A percentile compares a stretch with the other conserved stretches of the same genome.
These are phyloP conservation scores for Colletotrichum spinosum DNA, from an alignment of 2,329 filamentous ascomycete species.

Conservation along the genomic window DNA sequence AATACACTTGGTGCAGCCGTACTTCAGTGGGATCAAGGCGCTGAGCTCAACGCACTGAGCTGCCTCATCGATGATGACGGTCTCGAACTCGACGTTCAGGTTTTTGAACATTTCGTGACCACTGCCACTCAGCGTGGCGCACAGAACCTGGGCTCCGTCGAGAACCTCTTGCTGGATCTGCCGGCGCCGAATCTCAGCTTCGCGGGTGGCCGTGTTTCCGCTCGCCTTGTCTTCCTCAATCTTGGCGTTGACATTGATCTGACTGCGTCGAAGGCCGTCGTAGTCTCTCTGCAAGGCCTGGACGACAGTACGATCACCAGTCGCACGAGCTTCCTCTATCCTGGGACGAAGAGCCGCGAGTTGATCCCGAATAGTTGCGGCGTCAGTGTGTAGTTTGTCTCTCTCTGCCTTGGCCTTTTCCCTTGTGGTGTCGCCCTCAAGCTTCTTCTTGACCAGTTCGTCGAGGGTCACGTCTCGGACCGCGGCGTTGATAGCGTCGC, in stretches of 20 bases:
- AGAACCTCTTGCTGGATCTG: conserved; percentile 92
- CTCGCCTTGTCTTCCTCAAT: conserved; percentile 91
- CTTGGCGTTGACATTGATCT: conserved; percentile 77
- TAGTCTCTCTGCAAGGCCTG: conserved; percentile 79
- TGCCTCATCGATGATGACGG: conserved; percentile 97
- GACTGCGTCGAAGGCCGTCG: conserved; percentile 80
- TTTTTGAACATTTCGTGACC: conserved; percentile 98
- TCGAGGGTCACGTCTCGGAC: conserved; percentile 95
- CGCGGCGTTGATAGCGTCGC: conserved; percentile 89
- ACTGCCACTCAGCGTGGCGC: conserved; percentile 92
- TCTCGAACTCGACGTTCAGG: conserved; percentile 96
- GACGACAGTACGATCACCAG: conserved; percentile 54
- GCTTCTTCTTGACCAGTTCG: conserved; percentile 82
- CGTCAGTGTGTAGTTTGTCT: conserved; percentile 72
- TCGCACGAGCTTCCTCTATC: conserved; percentile 72
- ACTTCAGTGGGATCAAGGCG: conserved; percentile 95
- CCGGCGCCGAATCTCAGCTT: conserved; percentile 86
- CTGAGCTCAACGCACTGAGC: conserved; percentile 98
- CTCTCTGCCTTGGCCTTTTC: conserved; percentile 66
- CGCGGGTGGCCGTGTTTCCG: conserved; percentile 83
- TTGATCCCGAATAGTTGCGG: conserved; percentile 79
- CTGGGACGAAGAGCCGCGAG: conserved; percentile 77
- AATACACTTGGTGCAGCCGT: conserved; percentile 96
- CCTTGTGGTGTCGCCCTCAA: conserved; percentile 71
- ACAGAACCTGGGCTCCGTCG: conserved; percentile 90